Evolutionary conservation across 345 rosid species (phyloP), one percentile per base, ranked within the genome.

Genomic region (Durio zibethinus): DNA sequence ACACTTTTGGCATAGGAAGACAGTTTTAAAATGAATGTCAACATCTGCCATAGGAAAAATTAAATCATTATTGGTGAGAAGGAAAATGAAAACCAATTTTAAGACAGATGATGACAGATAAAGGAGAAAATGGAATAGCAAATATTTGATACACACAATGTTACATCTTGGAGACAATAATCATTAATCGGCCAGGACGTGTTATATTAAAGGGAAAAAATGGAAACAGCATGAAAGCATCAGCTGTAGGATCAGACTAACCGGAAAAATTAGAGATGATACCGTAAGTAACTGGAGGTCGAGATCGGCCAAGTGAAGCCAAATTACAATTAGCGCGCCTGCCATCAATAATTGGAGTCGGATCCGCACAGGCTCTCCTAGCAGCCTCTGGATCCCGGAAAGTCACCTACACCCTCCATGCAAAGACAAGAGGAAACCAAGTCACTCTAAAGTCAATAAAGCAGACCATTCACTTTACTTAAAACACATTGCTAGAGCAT

Each of bases 351-450:
- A 93, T 54, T 1, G 98, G 99, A 62, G 87, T 80, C 54, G 95
- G 94, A 80, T 96, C 95, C 45, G 73, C 92, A 80, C 99, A 96
- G 62, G 99, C 99, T 82, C 93, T 90, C 89, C 90, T 86, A 67
- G 99, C 99, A 77, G 97, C 89, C 80, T 96, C 99, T 21, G 97
- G 94, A 75, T 96, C 99, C 82, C 93, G 89, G 84, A 92, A 96
- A 80, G 98, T 96, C 82, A 96, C 99, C 99, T 96, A 84, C 75
- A 85, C 90, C 86, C 91, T 90, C 98, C 93, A 87, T 77, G 85
- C 59, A 87, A 91, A 86, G 42, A 86, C 80, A 72, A 81, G 79
- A 52, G 79, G 45, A 83, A 66, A 54, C 64, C 80, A 69, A 81
- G 87, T 90, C 88, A 92, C 82, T 83, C 77, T 56, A 78, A 67